Evolutionary conservation across 164 flowering plant genomes (phyloP).

Genomic region (Paratinospora sagittata): DNA sequence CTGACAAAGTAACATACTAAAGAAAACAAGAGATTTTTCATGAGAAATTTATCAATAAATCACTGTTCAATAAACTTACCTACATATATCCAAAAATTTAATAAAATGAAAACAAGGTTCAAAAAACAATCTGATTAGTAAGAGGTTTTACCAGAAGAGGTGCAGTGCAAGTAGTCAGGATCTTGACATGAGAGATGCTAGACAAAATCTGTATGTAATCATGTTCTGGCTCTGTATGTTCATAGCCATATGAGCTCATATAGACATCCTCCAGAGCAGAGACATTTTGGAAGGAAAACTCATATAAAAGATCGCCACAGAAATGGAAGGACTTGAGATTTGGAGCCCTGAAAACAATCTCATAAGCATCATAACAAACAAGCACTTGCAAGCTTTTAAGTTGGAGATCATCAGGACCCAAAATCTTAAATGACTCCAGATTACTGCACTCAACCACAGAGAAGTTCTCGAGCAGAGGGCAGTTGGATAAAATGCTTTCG

Average conservation of each 20-base stretch:
- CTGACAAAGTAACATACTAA: neutral
- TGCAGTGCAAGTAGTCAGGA: neutral
- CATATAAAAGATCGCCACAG: neutral
- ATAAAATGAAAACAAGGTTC: neutral
- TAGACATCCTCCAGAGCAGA: no score
- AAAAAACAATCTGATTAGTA: neutral
- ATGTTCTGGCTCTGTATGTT: neutral
- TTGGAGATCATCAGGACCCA: neutral
- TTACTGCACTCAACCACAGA: neutral
- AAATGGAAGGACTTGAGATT: constrained; percentile 7
- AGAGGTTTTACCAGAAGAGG: neutral
- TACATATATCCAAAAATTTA: no score
- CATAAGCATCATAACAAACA: neutral
- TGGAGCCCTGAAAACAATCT: constrained; percentile 6
- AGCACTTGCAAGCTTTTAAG: neutral
- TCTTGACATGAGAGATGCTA: neutral
- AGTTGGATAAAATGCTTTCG: constrained; percentile 1
- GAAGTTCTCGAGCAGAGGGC: no score
- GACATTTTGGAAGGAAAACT: no score
- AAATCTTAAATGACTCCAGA: neutral
- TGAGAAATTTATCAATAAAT: neutral
- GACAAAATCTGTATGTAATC: constrained; percentile 1
- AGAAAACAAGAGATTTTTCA: neutral
- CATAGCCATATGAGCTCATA: neutral
- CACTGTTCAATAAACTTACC: no score